Evolutionary conservation across 805 yeast genomes (phyloP), one percentile per base, ranked within the genome.

Genomic region (Brettanomyces sp.): DNA sequence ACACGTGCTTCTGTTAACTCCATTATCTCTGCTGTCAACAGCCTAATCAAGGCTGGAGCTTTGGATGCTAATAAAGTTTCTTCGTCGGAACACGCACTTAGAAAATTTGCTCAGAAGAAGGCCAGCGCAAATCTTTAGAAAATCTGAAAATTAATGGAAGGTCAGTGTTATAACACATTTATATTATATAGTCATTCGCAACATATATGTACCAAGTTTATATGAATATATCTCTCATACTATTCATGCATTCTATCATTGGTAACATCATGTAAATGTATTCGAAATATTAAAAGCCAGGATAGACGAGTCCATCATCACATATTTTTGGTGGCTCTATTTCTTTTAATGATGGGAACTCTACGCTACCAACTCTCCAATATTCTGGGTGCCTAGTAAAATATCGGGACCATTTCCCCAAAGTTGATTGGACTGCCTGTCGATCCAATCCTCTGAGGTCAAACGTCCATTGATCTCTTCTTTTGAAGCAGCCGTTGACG

Each of bases 1-100:
- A 82, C 95, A 24, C 83, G 82, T 58, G 93, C 96, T 42, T 81
- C 95, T 5, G 76, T 86, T 56, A 73, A 76, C 55, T 77, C 91
- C 13, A 72, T 84, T 50, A 59, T 82, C 39, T 79, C 90, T 18
- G 73, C 83, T 47, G 69, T 84, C 44, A 85, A 85, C 57, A 66
- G 34, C 14, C 22, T 42, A 30, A 13, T 42, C 11, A 53, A 50
- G 33, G 42, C 37, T 23, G 39, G 38, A 6, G 43, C 36, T 22
- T 11, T 34, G n/a, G 38, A 22, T 4, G 28, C 23, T n/a, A 43
- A 33, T n/a, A 4, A 40, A 12, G 39, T 34, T n/a, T 33, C 43
- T 14, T 22, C 30, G 12, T 28, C 32, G 7, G 32, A 28, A 28
- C 32, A 28, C 11, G 32, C 32, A 28, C 32, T 28, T 28, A 28